A percentile compares a stretch with the other conserved stretches of the same genome.
These are phyloP conservation scores for Pulicaria dysenterica DNA, from an alignment of 129 eudicot genomes.

Conservation along the genomic window DNA sequence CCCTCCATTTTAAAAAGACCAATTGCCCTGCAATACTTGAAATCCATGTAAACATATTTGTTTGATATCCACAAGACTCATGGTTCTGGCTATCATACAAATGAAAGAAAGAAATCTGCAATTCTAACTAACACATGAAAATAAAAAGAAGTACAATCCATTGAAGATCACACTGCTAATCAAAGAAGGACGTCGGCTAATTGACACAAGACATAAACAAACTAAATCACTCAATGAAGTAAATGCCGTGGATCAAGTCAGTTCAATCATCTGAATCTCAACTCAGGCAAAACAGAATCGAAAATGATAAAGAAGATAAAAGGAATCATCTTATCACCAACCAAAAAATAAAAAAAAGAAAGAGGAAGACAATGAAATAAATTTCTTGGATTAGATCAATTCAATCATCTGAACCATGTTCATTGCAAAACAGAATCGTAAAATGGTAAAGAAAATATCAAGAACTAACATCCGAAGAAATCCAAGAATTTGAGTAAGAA, in stretches of 20 bases:
- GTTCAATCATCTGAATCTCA: not conserved
- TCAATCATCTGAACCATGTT: not conserved
- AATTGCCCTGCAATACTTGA: conserved; percentile 23
- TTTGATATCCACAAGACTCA: not conserved
- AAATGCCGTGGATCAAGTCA: no score
- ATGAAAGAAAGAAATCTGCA: no score
- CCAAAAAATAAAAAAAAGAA: not conserved
- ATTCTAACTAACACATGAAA: no score
- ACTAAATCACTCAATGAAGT: no score
- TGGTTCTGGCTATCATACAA: not conserved
- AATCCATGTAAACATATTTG: not conserved
- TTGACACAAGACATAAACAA: no score
- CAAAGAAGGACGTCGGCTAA: no score
- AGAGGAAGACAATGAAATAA: conserved; percentile 1
- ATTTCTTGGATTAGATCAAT: not conserved
- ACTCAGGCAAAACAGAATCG: not conserved
- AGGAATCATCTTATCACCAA: not conserved
- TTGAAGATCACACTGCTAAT: no score
- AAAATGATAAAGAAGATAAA: no score
- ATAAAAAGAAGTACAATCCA: no score
- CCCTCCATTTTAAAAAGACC: conserved; percentile 32
- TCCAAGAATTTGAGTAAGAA: not conserved
- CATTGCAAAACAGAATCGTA: not conserved
- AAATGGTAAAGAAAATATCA: not conserved
- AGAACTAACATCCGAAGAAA: no score